phyloP scores from a whole-genome alignment of 306 rosid species.

The Malus domestica region DNA sequence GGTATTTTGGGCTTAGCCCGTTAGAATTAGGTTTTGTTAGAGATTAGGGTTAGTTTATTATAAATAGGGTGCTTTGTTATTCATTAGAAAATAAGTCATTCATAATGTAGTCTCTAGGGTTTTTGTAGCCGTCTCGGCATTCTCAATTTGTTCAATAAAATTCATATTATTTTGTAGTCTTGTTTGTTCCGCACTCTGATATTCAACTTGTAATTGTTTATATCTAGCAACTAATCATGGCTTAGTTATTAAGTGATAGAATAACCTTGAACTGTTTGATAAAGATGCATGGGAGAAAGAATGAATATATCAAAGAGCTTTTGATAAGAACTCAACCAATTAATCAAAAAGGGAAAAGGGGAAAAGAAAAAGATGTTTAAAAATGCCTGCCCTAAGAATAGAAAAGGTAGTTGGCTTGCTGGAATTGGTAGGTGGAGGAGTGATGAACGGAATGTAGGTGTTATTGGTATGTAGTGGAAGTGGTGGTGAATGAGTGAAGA shows the following conservation, averaged over 20 bases:
- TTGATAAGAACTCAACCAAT: not conserved
- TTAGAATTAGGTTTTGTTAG: no score
- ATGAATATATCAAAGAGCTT: not conserved
- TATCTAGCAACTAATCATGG: no score
- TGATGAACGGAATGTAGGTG: constrained; percentile 12
- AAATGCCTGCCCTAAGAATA: not conserved
- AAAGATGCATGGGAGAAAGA: not conserved
- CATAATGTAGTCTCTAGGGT: no score
- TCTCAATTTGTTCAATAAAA: no score
- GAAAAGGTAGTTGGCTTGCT: constrained; percentile 10
- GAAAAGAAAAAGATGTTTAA: not conserved
- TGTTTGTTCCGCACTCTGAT: no score
- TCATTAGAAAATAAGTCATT: no score
- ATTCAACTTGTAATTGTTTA: not conserved
- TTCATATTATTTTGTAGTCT: no score
- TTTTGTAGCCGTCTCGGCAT: no score
- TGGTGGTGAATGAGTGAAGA: not conserved
- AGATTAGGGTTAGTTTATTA: no score
- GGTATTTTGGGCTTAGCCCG: no score
- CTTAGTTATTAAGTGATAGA: no score
- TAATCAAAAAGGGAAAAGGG: not conserved
- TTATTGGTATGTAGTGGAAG: not conserved
- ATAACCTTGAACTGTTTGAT: not conserved
- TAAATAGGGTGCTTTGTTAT: no score
- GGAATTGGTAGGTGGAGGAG: constrained; percentile 16